These are phyloP conservation scores for Dactylellina drechsleri DNA, from an alignment of 2,329 filamentous ascomycete species.

Conservation along the genomic window DNA sequence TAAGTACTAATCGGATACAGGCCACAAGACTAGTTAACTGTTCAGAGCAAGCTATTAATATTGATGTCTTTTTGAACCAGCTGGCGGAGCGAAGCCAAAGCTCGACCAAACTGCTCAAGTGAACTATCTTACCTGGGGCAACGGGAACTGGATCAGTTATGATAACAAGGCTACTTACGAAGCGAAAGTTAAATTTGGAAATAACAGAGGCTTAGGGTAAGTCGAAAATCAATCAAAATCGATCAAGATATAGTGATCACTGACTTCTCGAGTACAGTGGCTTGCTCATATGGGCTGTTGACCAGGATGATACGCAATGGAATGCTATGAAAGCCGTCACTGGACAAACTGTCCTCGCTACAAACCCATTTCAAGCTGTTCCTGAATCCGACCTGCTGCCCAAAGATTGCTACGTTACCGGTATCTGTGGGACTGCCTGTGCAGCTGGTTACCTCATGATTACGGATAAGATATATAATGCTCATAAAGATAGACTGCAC, in stretches of 20 bases:
- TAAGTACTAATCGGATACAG: constrained; percentile 15
- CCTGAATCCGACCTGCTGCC: constrained; percentile 43
- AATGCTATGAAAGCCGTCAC: constrained; percentile 53
- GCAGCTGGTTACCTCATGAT: constrained; percentile 59
- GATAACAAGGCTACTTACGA: constrained; percentile 38
- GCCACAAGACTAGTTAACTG: background rate
- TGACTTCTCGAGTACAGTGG: constrained; percentile 32
- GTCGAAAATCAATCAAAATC: constrained; percentile 4
- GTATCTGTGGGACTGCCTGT: constrained; percentile 59
- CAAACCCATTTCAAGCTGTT: constrained; percentile 33
- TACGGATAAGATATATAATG: constrained; percentile 55
- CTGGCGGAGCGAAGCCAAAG: constrained; percentile 37
- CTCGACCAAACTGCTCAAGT: constrained; percentile 31
- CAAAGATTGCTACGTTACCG: constrained; percentile 59
- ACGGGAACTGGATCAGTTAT: constrained; percentile 38
- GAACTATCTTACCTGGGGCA: constrained; percentile 42
- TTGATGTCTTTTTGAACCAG: constrained; percentile 18
- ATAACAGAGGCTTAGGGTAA: constrained; percentile 56
- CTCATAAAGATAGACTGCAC: constrained; percentile 34
- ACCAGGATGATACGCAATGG: constrained; percentile 58
- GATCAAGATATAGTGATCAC: constrained; percentile 11
- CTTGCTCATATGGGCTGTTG: constrained; percentile 61
- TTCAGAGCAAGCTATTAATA: background rate
- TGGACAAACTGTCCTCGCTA: constrained; percentile 31
- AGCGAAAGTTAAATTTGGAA: constrained; percentile 36